Percentiles rank a stretch among this genome's conserved stretches.
These are phyloP conservation scores for Fusarium continuum DNA, from an alignment of 2,329 filamentous ascomycete genomes.

Conservation along the genomic window DNA sequence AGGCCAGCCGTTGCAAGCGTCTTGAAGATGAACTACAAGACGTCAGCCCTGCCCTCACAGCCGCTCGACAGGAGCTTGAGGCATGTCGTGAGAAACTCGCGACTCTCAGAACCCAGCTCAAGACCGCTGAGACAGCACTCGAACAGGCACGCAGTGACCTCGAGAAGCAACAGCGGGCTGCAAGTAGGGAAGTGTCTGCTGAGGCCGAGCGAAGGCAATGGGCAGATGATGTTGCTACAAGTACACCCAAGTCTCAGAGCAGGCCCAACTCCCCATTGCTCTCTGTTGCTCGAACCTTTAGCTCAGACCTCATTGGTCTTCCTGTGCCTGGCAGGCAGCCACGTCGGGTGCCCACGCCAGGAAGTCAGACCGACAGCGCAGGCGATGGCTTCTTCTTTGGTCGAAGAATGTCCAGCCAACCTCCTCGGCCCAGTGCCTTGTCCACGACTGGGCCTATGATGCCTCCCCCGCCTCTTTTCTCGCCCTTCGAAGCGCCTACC, in stretches of 20 bases:
- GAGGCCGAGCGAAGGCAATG: conserved; percentile 59
- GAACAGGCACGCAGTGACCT: conserved; percentile 62
- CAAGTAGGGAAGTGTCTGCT: conserved; percentile 46
- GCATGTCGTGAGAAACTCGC: conserved; percentile 68
- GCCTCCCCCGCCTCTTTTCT: conserved; percentile 53
- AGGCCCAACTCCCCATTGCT: conserved; percentile 64
- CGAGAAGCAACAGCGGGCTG: conserved; percentile 56
- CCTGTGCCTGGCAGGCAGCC: conserved; percentile 49
- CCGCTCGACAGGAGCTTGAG: conserved; percentile 70
- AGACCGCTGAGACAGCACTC: conserved; percentile 72
- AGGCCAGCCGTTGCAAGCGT: conserved; percentile 72
- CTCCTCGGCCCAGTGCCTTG: conserved; percentile 54
- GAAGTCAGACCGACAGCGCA: conserved; percentile 57
- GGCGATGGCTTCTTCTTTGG: conserved; percentile 52
- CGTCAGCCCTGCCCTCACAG: conserved; percentile 69
- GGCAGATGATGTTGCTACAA: conserved; percentile 59
- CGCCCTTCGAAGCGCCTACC: conserved; percentile 55
- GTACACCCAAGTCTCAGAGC: conserved; percentile 57
- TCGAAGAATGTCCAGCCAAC: conserved; percentile 62
- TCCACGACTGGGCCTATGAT: conserved; percentile 50
- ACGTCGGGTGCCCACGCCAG: conserved; percentile 53
- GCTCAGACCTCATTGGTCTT: conserved; percentile 62
- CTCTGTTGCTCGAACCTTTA: conserved; percentile 61
- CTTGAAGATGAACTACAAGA: conserved; percentile 86
- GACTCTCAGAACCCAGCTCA: conserved; percentile 69